Evolutionary conservation across 106 monocot genomes (phyloP).

Genomic region (Acorus gramineus): DNA sequence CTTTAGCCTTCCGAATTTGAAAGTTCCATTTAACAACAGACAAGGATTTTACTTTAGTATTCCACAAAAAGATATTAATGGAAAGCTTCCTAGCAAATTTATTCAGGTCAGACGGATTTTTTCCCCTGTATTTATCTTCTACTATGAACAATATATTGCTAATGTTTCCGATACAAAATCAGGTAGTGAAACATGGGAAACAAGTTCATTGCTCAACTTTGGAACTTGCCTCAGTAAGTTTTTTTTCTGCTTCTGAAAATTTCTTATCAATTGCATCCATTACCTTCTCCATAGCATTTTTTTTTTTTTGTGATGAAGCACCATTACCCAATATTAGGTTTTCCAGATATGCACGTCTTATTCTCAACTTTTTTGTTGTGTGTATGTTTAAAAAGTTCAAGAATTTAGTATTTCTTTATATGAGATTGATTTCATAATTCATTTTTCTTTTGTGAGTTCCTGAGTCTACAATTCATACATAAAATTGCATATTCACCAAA

Average conservation of each 20-base stretch:
- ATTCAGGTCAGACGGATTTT: conserved; percentile 49
- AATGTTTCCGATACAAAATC: conserved; percentile 4
- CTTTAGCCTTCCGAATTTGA: conserved; percentile 80
- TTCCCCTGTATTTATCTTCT: conserved; percentile 1
- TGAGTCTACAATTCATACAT: too few relatives aligned
- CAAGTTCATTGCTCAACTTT: conserved; percentile 85
- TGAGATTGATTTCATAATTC: too few relatives aligned
- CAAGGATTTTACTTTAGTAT: conserved; percentile 94
- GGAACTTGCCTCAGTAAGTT: conserved; percentile 95
- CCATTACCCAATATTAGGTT: too few relatives aligned
- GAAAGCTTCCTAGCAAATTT: conserved; percentile 80
- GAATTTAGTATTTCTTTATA: too few relatives aligned
- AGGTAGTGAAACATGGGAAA: conserved; percentile 94
- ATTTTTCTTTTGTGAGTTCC: too few relatives aligned
- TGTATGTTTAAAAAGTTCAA: too few relatives aligned
- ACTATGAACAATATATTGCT: neutral
- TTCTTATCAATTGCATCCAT: neutral
- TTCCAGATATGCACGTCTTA: too few relatives aligned
- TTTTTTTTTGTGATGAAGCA: too few relatives aligned
- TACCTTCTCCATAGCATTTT: too few relatives aligned
- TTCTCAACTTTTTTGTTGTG: too few relatives aligned
- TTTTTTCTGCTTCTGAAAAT: neutral
- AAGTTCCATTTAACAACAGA: conserved; percentile 80
- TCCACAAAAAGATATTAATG: conserved; percentile 74
- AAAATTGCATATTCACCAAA: too few relatives aligned